Base-by-base conservation (phyloP, 495 filamentous ascomycete genomes). In the Aspergillus baeticus region DNA sequence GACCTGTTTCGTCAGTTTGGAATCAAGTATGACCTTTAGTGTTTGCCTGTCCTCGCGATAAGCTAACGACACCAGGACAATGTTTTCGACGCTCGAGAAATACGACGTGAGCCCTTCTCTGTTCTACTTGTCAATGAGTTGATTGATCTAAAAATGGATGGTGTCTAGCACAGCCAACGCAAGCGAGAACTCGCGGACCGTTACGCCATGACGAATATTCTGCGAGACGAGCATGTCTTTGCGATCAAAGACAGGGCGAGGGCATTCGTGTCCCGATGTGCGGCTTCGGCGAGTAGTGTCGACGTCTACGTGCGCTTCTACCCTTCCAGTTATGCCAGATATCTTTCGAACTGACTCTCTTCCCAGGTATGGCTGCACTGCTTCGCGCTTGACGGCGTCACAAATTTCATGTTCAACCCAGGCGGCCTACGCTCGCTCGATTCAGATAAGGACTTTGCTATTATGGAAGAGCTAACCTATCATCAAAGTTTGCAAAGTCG, bases 141-240 rank as follows among this genome's bases (percentile, higher is more conserved):
- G 15, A n/a, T 39, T 23, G 6, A 21, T 7, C 20, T 23, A 8
- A 29, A n/a, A n/a, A n/a, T n/a, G n/a, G n/a, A n/a, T 29, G 11
- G 36, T 23, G n/a, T 52, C 14, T 15, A 86, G 81, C 84, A 87
- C 51, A 77, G 77, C 45, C 77, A 71, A 61, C 77, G 84, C 63
- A 87, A 81, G 54, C 74, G 85, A 4, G 64, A 84, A 20, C 71
- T 87, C 36, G 84, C 83, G 0, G 81, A 86, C 57, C 77, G 83
- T 48, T 88, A 88, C 63, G 83, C 85, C 21, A 87, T 87, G 67
- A 80, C 79, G 33, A 88, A 86, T 64, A 70, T 88, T 45, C 69
- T 86, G 58, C 78, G 78, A 18, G 59, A 74, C 1, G 64, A 73
- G 7, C 76, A 81, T 0, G 62, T 87, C 17, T 66, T 70, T 11